Evolutionary conservation across 352 stramenopile genomes (phyloP), one percentile per base, ranked within the genome.

Genomic region (Phytophthora hybrid): DNA sequence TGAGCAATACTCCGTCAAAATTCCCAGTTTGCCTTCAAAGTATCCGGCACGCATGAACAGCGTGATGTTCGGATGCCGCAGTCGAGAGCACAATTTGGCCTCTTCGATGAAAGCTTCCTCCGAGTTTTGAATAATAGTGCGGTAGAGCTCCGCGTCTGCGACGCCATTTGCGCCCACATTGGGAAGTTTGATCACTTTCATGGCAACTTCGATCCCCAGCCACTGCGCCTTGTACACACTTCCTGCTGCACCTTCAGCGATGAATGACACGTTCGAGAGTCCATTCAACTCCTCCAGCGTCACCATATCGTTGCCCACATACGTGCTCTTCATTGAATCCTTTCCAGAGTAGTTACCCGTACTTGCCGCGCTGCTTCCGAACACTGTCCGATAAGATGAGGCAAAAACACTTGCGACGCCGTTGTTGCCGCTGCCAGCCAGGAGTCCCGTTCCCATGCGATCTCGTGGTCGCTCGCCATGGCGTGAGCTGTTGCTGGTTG

Each of bases 141-240:
- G 85, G 54, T 91, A 91, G 6, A 92, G 68, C 31, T 92, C 82
- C 2, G 69, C 63, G 63, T 91, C 79, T 7, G 81, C 66, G 16
- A 87, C 68, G 8, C 61, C 46, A 37, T 68, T 69, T 54, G 68
- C 47, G 10, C 79, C 85, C 16, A 69, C 78, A 21, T 87, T 86
- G 1, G 85, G 85, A 9, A 91, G 77, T 70, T 91, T 90, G 46
- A 92, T 88, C 7, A 92, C 76, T 72, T 92, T 92, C 80, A 92
- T 88, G 11, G 85, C 85, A 13, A 92, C 85, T 44, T 92, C 83
- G 67, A 91, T 92, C 3, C 85, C 85, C 6, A 92, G 76, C 85
- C 85, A 92, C n/a, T 85, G 80, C 3, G 83, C 83, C 59, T 91
- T 91, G 71, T 79, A 91, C 8, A 92, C 85, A 53, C 76, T 87